Conservation (phyloP, 805 yeast species). For the Candida manassasensis region DNA sequence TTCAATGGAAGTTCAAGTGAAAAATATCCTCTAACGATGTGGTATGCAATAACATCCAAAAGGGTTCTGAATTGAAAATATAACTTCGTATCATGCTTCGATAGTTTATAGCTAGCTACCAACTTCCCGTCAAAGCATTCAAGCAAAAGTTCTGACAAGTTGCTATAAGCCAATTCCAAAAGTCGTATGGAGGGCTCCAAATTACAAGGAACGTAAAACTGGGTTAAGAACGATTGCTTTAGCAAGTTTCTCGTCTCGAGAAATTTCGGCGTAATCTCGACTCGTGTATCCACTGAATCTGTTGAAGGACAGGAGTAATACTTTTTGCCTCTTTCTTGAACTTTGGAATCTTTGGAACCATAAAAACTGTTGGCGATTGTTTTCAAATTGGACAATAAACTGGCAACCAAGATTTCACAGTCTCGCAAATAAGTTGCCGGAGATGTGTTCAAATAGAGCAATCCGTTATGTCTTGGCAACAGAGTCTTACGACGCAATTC, state of each 20-base stretch:
- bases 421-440: conserved; percentile 20
- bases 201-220: conserved; percentile 29
- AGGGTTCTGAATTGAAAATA: conserved; percentile 38
- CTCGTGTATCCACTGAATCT: conserved; percentile 19
- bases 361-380: conserved; percentile 30
- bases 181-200: conserved; percentile 24
- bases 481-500: conserved; percentile 24
- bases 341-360: conserved; percentile 23
- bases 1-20: conserved; percentile 53
- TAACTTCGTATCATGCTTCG: conserved; percentile 26
- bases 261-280: conserved; percentile 32
- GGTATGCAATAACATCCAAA: conserved; percentile 58
- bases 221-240: conserved; percentile 31
- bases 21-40: conserved; percentile 57
- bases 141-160: conserved; percentile 20
- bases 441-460: conserved; percentile 19
- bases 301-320: conserved; percentile 33
- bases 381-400: conserved; percentile 27
- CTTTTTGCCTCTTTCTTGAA: conserved; percentile 31
- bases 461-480: conserved; percentile 26
- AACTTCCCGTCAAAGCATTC: conserved; percentile 6
- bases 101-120: conserved; percentile 11
- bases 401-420: conserved; percentile 24
- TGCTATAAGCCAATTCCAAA: conserved; percentile 33
- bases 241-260: conserved; percentile 35